Evolutionary conservation across 768 basidiomycete genomes (phyloP).

Genomic region (Tubosaeta sp.): DNA sequence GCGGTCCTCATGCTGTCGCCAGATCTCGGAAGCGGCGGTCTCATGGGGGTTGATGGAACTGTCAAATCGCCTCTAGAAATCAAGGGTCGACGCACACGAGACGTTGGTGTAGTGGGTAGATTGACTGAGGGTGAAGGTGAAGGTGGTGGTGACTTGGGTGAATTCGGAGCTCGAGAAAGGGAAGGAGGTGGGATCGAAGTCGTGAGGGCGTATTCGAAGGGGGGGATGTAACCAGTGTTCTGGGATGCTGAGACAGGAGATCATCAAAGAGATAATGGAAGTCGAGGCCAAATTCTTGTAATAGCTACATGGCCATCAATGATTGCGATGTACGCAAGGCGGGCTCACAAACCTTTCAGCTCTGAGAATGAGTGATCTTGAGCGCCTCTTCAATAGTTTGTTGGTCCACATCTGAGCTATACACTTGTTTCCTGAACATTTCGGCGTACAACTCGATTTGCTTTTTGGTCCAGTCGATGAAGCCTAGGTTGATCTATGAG

Average conservation of each 20-base stretch:
- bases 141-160: slow-evolving; percentile 15
- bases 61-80: slow-evolving; percentile 27
- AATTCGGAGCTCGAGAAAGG: slow-evolving; percentile 12
- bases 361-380: slow-evolving; percentile 73
- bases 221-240: slow-evolving; percentile 25
- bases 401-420: slow-evolving; percentile 71
- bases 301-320: slow-evolving; percentile 44
- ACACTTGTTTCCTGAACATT: slow-evolving; percentile 89
- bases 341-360: slow-evolving; percentile 60
- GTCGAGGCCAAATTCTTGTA: slow-evolving; percentile 92
- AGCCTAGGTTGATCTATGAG: slow-evolving; percentile 48
- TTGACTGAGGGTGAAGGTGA: slow-evolving; percentile 15
- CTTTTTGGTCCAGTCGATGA: slow-evolving; percentile 90
- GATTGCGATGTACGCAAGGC: background rate
- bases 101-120: slow-evolving; percentile 26
- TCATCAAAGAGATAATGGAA: slow-evolving; percentile 88
- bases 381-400: slow-evolving; percentile 74
- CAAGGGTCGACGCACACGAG: slow-evolving; percentile 23
- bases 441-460: slow-evolving; percentile 81
- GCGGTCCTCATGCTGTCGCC: slow-evolving; percentile 33
- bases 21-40: slow-evolving; percentile 27
- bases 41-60: slow-evolving; percentile 7
- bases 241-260: slow-evolving; percentile 53
- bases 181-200: slow-evolving; percentile 16
- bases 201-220: slow-evolving; percentile 28